These are phyloP conservation scores for Phialophora verrucosa DNA, from an alignment of 2,329 filamentous ascomycete genomes.

Conservation along the genomic window DNA sequence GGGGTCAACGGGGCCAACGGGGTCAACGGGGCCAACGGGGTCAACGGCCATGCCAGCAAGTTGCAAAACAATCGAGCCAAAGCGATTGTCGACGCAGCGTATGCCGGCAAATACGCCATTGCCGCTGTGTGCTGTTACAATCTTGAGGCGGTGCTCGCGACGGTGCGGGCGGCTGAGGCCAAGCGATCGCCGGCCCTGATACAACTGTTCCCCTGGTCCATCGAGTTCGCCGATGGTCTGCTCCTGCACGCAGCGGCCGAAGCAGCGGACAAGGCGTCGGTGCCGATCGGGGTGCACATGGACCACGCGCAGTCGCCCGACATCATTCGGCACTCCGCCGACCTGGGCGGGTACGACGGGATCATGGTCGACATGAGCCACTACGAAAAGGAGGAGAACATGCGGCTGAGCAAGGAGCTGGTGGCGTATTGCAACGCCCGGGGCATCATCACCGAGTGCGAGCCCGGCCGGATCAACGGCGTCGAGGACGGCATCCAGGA, in stretches of 20 bases:
- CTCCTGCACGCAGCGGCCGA: slow-evolving; percentile 63
- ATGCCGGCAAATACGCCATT: slow-evolving; percentile 38
- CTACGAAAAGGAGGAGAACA: slow-evolving; percentile 71
- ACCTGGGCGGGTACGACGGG: slow-evolving; percentile 68
- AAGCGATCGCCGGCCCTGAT: slow-evolving; percentile 72
- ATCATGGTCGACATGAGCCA: slow-evolving; percentile 82
- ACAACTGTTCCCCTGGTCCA: slow-evolving; percentile 75
- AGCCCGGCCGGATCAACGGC: slow-evolving; percentile 73
- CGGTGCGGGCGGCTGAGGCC: slow-evolving; percentile 70
- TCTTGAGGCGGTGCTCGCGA: slow-evolving; percentile 71
- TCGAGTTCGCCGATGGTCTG: slow-evolving; percentile 66
- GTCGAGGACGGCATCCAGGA: slow-evolving; percentile 77
- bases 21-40: not conserved
- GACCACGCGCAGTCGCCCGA: slow-evolving; percentile 68
- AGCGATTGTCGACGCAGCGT: slow-evolving; percentile 41
- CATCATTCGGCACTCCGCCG: slow-evolving; percentile 65
- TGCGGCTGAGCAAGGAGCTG: slow-evolving; percentile 67
- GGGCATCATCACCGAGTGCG: slow-evolving; percentile 72
- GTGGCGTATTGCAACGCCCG: slow-evolving; percentile 67
- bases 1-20: not conserved
- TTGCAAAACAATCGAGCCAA: slow-evolving; percentile 39
- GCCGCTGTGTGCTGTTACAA: slow-evolving; percentile 58
- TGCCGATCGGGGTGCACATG: slow-evolving; percentile 68
- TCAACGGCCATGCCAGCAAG: slow-evolving; percentile 1
- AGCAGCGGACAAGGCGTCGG: slow-evolving; percentile 61